Evolutionary conservation across 1,284 basidiomycete species (phyloP), one percentile per base, ranked within the genome.

Genomic region (Tranzscheliella williamsii): DNA sequence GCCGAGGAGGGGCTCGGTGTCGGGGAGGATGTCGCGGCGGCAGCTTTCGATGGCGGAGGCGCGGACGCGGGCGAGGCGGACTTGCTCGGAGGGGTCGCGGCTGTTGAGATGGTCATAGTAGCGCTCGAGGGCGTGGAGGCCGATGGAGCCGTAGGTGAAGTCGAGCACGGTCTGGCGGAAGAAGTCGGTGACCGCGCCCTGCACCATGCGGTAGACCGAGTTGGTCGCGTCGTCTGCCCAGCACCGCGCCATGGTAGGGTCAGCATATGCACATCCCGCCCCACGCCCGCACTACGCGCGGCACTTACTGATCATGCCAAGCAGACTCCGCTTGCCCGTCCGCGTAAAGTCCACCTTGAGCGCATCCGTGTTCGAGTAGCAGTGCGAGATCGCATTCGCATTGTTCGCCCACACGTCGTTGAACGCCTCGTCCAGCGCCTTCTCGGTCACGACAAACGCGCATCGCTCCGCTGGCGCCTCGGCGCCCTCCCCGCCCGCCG

Each of bases 321-420:
- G 83, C 21, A 95, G 80, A 76, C 97, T 93, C 17, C 94, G 85
- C 80, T 91, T 94, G 23, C 94, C 94, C 0, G 93, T 97, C 3
- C 71, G 42, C 1, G 91, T 94, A 72, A 91, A 96, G 79, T 95
- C 92, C n/a, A 92, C 90, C 85, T 97, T 97, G 38, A 97, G 81
- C 16, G 91, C 91, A 39, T 89, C 90, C 0, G 91, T 70, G 35
- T 71, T 71, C 15, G 71, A 69, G 38, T 73, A 73, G 51, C 61
- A 62, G 24, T 73, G 67, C 15, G 63, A 65, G 45, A 73, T 57
- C 27, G 66, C 62, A 27, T 73, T 70, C 23, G 67, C 91, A 60
- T 94, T 94, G 74, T 94, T 93, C 3, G 94, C 94, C 94, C 93
- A 97, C 18, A 91, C 87, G 89, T 75, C 26, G 57, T 48, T 56